Evolutionary conservation across 192 early-diverging fungal species (phyloP).

Genomic region (Coemansia sp.): DNA sequence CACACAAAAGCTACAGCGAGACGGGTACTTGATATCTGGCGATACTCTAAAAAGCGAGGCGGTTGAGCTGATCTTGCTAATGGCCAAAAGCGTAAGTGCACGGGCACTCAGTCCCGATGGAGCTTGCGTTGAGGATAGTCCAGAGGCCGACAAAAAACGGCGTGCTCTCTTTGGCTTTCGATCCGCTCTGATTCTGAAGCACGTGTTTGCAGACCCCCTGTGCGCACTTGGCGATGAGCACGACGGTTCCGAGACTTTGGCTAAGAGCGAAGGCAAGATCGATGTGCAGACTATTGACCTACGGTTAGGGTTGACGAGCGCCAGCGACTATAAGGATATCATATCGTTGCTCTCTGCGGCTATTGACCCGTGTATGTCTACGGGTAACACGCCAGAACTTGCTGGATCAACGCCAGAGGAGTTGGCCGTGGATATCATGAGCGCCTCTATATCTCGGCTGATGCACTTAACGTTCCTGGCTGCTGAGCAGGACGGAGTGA

Average conservation of each 20-base stretch:
- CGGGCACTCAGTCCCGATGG: not conserved
- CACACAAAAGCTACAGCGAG: slow-evolving; percentile 12
- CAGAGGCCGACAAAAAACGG: not conserved
- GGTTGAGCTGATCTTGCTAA: slow-evolving; percentile 21
- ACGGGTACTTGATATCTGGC: not conserved
- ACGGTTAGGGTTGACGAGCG: slow-evolving; percentile 11
- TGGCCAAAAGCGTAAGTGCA: slow-evolving; percentile 5
- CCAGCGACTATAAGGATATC: slow-evolving; percentile 20
- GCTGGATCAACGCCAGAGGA: not conserved
- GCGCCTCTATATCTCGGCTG: slow-evolving; percentile 18
- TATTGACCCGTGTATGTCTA: not conserved
- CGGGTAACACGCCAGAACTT: slow-evolving; percentile 20
- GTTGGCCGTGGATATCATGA: slow-evolving; percentile 16
- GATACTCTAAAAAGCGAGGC: slow-evolving; percentile 8
- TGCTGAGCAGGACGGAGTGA: slow-evolving; percentile 21
- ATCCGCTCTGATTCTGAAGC: not conserved
- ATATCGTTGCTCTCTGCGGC: slow-evolving; percentile 13
- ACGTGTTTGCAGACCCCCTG: not conserved
- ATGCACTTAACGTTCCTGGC: slow-evolving; percentile 29
- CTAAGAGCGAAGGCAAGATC: not conserved
- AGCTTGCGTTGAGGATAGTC: not conserved
- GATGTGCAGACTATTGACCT: not conserved
- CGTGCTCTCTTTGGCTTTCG: slow-evolving; percentile 7
- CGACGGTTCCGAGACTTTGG: not conserved
- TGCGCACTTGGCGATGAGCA: slow-evolving; percentile 1